Base-by-base conservation (phyloP, 495 filamentous ascomycete genomes). In the Cercophora sp. region DNA sequence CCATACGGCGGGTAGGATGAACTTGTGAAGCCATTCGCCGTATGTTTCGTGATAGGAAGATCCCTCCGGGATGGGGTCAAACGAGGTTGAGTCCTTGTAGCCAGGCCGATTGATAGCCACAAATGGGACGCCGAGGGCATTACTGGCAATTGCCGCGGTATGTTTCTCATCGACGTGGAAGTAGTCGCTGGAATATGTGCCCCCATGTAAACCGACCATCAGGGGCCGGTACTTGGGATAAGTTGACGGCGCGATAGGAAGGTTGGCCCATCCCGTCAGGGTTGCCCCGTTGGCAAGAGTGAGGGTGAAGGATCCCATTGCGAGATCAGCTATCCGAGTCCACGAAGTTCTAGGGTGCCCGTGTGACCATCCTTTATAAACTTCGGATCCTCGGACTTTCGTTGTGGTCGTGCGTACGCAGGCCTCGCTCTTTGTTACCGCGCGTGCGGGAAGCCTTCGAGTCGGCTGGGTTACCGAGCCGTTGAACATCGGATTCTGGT, bases 171-270 rank as follows among this genome's bases (percentile, higher is more conserved):
- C 54, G 9, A 64, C 66, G 46, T 71, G 60, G 53, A 66, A 73
- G 55, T 71, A 73, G 34, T 56, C 40, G 15, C 63, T 50, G 19
- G 59, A 56, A 52, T 72, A 71, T 25, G 52, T 62, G 13, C 63
- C 69, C 4, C 70, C 70, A 49, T 68, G 70, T 11, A 74, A 5
- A 43, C 59, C 63, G 15, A 74, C 55, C 23, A 70, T 23, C 37
- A 51, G 13, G 25, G 48, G 36, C n/a, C 36, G 35, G 25, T 41
- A 34, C 18, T 42, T 34, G 25, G 48, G 24, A 8, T 11, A 19
- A 3, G 24, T 51, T n/a, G 48, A 8, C 2, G 18, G 25, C 2
- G 15, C 11, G 23, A 4, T 8, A 46, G 55, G 26, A 48, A 41
- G 10, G 46, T 46, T 57, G 40, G 44, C 24, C 11, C 57, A 58